Evolutionary conservation across 2,329 filamentous ascomycete species (phyloP).

Genomic region (Aspergillus intermedius): DNA sequence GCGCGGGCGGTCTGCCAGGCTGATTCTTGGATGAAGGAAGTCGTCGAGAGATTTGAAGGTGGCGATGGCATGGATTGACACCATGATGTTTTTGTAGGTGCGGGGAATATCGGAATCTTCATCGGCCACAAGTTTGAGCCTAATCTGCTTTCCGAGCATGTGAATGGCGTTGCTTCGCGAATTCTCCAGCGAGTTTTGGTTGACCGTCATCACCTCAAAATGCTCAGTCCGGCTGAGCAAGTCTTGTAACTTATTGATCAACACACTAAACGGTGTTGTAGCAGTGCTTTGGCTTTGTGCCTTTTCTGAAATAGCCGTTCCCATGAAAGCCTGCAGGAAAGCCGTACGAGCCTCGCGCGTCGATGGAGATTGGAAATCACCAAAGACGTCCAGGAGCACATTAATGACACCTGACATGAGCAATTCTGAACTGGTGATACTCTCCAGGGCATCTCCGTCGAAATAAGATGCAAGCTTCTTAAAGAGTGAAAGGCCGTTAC

Average conservation of each 20-base stretch:
- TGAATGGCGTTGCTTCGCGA: constrained; percentile 86
- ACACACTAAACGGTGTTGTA: constrained; percentile 77
- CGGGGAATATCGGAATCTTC: constrained; percentile 81
- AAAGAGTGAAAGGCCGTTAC: constrained; percentile 62
- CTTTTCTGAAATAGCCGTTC: constrained; percentile 54
- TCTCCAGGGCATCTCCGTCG: constrained; percentile 79
- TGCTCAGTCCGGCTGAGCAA: constrained; percentile 93
- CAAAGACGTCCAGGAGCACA: constrained; percentile 74
- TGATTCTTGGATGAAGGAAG: constrained; percentile 86
- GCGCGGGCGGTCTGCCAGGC: constrained; percentile 66
- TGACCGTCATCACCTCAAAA: constrained; percentile 94
- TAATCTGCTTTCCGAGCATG: constrained; percentile 93
- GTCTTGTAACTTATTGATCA: constrained; percentile 93
- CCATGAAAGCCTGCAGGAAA: constrained; percentile 92
- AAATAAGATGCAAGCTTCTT: constrained; percentile 73
- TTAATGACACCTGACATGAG: constrained; percentile 85
- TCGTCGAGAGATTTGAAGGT: constrained; percentile 97
- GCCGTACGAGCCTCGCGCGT: constrained; percentile 61
- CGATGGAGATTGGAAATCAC: constrained; percentile 50
- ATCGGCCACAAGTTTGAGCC: constrained; percentile 80
- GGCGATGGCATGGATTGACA: constrained; percentile 95
- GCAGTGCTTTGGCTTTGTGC: constrained; percentile 60
- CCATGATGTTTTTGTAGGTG: constrained; percentile 89
- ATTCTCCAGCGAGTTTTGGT: constrained; percentile 83
- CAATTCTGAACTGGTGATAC: constrained; percentile 90